Evolutionary conservation across 345 rosid genomes (phyloP).

Genomic region (Brassica rapa): DNA sequence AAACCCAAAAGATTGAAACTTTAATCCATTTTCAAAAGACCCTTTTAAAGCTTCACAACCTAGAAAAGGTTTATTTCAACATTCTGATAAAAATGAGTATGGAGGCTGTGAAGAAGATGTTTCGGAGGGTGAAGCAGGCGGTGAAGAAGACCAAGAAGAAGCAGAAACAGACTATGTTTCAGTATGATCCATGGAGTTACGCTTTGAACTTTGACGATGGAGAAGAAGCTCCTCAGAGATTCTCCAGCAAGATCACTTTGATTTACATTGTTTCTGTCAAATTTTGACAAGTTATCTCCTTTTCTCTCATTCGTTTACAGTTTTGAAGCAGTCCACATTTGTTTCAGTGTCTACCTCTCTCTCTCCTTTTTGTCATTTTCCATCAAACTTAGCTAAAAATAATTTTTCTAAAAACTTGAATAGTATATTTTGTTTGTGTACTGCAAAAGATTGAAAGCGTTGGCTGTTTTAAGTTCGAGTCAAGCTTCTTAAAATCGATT

Average conservation of each 20-base stretch:
- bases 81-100: conserved; percentile 28
- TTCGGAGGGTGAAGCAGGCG: conserved; percentile 28
- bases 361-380: neutral
- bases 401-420: neutral
- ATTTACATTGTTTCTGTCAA: conserved; percentile 53
- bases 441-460: neutral
- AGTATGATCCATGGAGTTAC: conserved; percentile 93
- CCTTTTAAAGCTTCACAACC: neutral
- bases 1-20: conserved; percentile 1
- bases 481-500: neutral
- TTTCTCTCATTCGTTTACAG: conserved; percentile 9
- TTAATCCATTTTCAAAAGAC: conserved; percentile 17
- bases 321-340: conserved; percentile 18
- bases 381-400: neutral
- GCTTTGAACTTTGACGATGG: conserved; percentile 84
- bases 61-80: neutral
- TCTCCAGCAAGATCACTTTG: conserved; percentile 28
- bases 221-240: conserved; percentile 23
- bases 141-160: conserved; percentile 32
- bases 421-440: neutral
- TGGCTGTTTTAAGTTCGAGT: neutral
- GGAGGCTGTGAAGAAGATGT: conserved; percentile 29
- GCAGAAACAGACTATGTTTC: conserved; percentile 53
- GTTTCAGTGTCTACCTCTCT: conserved; percentile 10
- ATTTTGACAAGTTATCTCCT: conserved; percentile 15